Base-by-base conservation (phyloP, 306 rosid genomes). In the Crataegus laevigata region DNA sequence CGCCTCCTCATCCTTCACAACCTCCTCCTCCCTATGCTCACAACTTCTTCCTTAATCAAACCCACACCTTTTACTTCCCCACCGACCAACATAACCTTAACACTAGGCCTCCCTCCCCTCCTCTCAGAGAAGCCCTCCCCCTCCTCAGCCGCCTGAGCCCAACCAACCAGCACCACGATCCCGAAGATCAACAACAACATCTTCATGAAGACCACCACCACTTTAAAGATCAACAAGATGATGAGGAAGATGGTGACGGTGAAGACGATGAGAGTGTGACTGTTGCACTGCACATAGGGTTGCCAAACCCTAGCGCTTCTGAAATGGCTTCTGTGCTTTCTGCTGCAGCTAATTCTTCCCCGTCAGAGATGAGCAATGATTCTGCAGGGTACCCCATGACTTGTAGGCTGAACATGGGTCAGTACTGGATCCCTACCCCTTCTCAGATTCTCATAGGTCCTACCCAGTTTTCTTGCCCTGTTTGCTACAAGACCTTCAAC, bases 391-490 rank as follows among this genome's bases (percentile, higher is more conserved):
- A 84, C 65, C 83, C 79, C 79, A 62, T 73, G 32, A 82, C 72
- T 59, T 36, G 51, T 32, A 86, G 85, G 61, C 86, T 91, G 51
- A 90, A 89, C 89, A 94, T 91, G 81, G 98, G 98, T 3, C 97
- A 91, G 85, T 94, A 91, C 50, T 94, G 98, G 98, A 94, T 94
- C 91, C 97, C 97, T 26, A 94, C 98, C 22, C 98, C 98, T 80
- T 88, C 98, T n/a, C 98, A 94, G 88, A 94, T 94, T 80, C 98
- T 94, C 89, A 91, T 94, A 81, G 96, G 98, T 80, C 97, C 97
- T 11, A 94, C 98, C 1, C 98, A 94, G 84, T 94, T 94, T 71
- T 94, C 97, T 75, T 94, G 98, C 86, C 97, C 98, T 72, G 97
- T 94, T 87, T 94, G 98, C 80, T 91, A 82, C 89, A 94, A 94